Evolutionary conservation across 805 yeast genomes (phyloP).

Genomic region (Metschnikowia sp.): DNA sequence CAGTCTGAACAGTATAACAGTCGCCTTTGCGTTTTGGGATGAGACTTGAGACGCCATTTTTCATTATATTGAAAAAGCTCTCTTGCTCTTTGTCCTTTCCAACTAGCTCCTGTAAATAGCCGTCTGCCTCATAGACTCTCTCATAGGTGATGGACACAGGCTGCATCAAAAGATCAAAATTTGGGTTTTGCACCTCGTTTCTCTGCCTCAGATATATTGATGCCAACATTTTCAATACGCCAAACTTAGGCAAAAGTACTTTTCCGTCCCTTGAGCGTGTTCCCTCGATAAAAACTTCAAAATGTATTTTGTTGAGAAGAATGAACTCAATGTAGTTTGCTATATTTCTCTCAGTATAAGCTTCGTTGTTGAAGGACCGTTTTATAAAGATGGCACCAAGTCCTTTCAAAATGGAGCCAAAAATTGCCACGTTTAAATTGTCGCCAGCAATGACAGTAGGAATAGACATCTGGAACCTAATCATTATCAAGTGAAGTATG

Average conservation of each 20-base stretch:
- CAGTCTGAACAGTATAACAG: conserved; percentile 6
- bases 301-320: conserved; percentile 44
- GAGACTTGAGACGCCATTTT: conserved; percentile 34
- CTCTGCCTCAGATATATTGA: conserved; percentile 44
- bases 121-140: conserved; percentile 52
- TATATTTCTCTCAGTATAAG: conserved; percentile 46
- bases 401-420: conserved; percentile 47
- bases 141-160: conserved; percentile 62
- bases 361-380: conserved; percentile 43
- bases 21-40: conserved; percentile 14
- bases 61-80: conserved; percentile 37
- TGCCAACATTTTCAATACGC: conserved; percentile 51
- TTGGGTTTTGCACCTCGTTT: conserved; percentile 12
- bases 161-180: conserved; percentile 39
- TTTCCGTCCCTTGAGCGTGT: conserved; percentile 66
- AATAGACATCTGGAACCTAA: conserved; percentile 50
- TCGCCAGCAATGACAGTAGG: conserved; percentile 68
- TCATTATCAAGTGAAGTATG: conserved; percentile 50
- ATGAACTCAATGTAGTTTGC: conserved; percentile 47
- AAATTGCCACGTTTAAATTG: conserved; percentile 55
- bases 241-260: conserved; percentile 57
- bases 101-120: conserved; percentile 52
- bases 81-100: conserved; percentile 58
- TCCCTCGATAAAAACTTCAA: conserved; percentile 66
- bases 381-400: conserved; percentile 59